Conservation (phyloP, 768 basidiomycete species). For the Naganishia antarctica region DNA sequence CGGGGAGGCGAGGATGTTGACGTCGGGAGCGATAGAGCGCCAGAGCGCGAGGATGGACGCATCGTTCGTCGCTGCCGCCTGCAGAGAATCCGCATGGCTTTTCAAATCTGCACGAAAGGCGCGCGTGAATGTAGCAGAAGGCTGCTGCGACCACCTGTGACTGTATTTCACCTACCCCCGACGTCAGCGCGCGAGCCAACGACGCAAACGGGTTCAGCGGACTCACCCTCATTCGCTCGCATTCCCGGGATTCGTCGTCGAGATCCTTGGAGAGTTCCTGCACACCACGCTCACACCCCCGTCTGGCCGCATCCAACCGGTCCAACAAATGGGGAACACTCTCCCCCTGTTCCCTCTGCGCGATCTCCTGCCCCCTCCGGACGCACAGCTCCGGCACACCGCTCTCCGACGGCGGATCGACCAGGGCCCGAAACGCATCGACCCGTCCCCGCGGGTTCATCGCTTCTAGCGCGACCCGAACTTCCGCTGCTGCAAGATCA, state of each 20-base stretch:
- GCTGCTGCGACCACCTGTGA: constrained; percentile 79
- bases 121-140: constrained; percentile 69
- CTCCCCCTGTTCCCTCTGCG: constrained; percentile 53
- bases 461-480: constrained; percentile 70
- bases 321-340: constrained; percentile 59
- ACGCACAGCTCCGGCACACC: constrained; percentile 56
- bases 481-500: constrained; percentile 76
- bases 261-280: constrained; percentile 63
- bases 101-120: constrained; percentile 72
- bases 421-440: constrained; percentile 31
- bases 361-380: constrained; percentile 45
- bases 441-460: constrained; percentile 69
- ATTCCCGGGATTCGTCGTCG: constrained; percentile 77
- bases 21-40: constrained; percentile 54
- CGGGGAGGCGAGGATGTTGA: constrained; percentile 73
- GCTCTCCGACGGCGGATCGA: constrained; percentile 51
- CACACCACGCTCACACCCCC: constrained; percentile 54
- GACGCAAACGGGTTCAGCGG: constrained; percentile 9
- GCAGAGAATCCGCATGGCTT: constrained; percentile 64
- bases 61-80: constrained; percentile 74
- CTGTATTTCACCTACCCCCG: constrained; percentile 65
- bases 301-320: constrained; percentile 69
- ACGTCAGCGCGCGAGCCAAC: not conserved
- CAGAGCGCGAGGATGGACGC: constrained; percentile 58
- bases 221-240: constrained; percentile 68